Conservation (phyloP, 2,329 filamentous ascomycete genomes). For the Cordyceps fumosorosea region DNA sequence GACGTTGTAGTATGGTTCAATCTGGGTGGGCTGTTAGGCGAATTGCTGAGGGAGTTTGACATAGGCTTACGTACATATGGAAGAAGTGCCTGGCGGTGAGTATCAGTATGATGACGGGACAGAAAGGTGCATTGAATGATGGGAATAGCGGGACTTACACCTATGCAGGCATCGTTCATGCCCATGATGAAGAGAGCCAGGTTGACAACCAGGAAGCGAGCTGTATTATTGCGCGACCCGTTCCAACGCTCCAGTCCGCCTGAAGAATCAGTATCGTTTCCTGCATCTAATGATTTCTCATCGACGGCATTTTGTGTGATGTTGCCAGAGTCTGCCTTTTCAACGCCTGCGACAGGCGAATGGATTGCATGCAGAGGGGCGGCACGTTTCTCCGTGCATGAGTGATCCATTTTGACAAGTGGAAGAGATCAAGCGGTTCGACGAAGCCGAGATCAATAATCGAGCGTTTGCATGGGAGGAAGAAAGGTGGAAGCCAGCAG, state of each 20-base stretch:
- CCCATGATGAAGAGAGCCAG: slow-evolving; percentile 60
- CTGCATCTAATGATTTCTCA: background rate
- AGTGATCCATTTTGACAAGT: background rate
- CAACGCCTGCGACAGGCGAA: background rate
- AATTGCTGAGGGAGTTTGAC: background rate
- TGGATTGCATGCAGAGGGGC: background rate
- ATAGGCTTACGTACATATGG: slow-evolving; percentile 33
- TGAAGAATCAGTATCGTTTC: slow-evolving; percentile 1
- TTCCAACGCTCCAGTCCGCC: slow-evolving; percentile 53
- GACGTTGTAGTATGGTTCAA: slow-evolving; percentile 56
- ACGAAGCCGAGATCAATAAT: background rate
- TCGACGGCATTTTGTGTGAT: slow-evolving; percentile 10
- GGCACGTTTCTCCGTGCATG: background rate
- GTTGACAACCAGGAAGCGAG: slow-evolving; percentile 51
- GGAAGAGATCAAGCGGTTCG: background rate
- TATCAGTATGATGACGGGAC: background rate
- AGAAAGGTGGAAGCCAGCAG: background rate
- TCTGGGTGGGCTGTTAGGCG: slow-evolving; percentile 25
- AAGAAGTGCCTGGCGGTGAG: slow-evolving; percentile 36
- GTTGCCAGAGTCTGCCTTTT: background rate
- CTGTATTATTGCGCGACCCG: slow-evolving; percentile 49
- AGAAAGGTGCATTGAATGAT: background rate
- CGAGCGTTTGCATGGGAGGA: background rate
- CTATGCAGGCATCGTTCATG: slow-evolving; percentile 60
- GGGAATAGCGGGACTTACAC: slow-evolving; percentile 36